These are phyloP conservation scores for Graphilbum ipis-grandicollis DNA, from an alignment of 2,329 filamentous ascomycete genomes.

Conservation along the genomic window DNA sequence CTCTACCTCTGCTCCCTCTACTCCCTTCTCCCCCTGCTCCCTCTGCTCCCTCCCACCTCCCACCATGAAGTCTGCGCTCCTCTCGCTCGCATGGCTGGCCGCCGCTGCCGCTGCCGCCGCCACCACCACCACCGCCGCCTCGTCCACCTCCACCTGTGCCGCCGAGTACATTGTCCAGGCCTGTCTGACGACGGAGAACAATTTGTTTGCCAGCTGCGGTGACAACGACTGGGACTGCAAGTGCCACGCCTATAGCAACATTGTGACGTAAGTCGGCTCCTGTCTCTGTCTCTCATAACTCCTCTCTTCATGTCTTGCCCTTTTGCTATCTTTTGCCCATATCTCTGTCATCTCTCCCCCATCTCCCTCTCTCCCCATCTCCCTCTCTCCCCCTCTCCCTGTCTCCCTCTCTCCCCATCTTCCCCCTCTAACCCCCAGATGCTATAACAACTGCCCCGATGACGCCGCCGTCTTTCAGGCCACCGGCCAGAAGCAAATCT, in stretches of 20 bases:
- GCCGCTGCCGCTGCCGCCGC: slow-evolving; percentile 4
- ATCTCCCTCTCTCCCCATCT: background rate
- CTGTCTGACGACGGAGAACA: slow-evolving; percentile 15
- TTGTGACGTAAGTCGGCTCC: slow-evolving; percentile 26
- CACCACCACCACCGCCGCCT: slow-evolving; percentile 1
- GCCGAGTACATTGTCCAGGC: slow-evolving; percentile 9
- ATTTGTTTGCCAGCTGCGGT: slow-evolving; percentile 21
- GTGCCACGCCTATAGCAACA: slow-evolving; percentile 24
- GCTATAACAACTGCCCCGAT: slow-evolving; percentile 35
- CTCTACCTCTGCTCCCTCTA: no score
- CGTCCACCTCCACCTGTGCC: slow-evolving; percentile 5
- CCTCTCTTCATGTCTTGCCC: no score
- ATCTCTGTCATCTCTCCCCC: no score
- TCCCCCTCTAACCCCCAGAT: slow-evolving; percentile 15
- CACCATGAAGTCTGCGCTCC: slow-evolving; percentile 6
- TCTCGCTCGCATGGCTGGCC: slow-evolving; percentile 3
- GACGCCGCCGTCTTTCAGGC: slow-evolving; percentile 20
- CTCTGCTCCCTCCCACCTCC: background rate
- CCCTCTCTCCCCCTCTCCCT: background rate
- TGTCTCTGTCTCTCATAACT: background rate
- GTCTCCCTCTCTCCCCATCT: background rate
- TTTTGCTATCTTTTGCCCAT: background rate
- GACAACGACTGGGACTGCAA: slow-evolving; percentile 27
- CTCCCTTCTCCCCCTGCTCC: background rate
- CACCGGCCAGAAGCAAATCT: slow-evolving; percentile 21